Base-by-base conservation (phyloP, 1,139 yeast genomes). In the Yamadazyma conglobata region DNA sequence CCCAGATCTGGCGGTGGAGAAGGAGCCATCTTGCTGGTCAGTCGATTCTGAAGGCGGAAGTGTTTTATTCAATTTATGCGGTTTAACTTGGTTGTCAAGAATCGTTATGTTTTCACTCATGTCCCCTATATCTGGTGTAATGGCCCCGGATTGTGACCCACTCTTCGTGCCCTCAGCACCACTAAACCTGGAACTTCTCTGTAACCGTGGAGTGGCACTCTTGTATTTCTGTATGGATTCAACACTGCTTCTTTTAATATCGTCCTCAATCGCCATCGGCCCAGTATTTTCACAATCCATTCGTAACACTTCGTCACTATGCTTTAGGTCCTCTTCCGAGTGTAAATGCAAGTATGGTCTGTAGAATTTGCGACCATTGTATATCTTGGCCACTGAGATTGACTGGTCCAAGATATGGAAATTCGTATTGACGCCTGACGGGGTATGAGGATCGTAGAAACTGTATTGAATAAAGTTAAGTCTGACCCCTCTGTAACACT, bases 391-490 rank as follows among this genome's bases (percentile, higher is more conserved):
- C 24, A 65, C 57, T 3, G 72, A 62, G 8, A 66, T 58, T 14
- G 70, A 63, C 31, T 66, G 73, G 39, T 66, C 73, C 25, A 66
- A 42, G 13, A 66, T 44, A 27, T 56, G 50, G 33, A 28, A 26
- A 10, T 25, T 19, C 10, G 28, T 21, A 7, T 12, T 21, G 6
- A 27, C 14, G 34, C 31, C 25, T 13, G n/a, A 6, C 8, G 30
- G 25, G 45, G 26, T 52, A 17, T 51, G 47, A 4, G 73, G 73
- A 30, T 63, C 56, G 40, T 61, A 65, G 25, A 62, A 54, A 27
- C 62, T 64, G 33, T 66, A 66, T 42, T 63, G 73, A 19, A 68
- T 64, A 48, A 67, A 67, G 41, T 67, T 67, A 24, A 67, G 55
- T 24, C 73, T 50, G n/a, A 64, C 52, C 2, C 73, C 73, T 35